A percentile compares a stretch with the other conserved stretches of the same genome.
Evolutionary conservation across 2,329 filamentous ascomycete genomes (phyloP).

Genomic region (Alternaria consortialis): DNA sequence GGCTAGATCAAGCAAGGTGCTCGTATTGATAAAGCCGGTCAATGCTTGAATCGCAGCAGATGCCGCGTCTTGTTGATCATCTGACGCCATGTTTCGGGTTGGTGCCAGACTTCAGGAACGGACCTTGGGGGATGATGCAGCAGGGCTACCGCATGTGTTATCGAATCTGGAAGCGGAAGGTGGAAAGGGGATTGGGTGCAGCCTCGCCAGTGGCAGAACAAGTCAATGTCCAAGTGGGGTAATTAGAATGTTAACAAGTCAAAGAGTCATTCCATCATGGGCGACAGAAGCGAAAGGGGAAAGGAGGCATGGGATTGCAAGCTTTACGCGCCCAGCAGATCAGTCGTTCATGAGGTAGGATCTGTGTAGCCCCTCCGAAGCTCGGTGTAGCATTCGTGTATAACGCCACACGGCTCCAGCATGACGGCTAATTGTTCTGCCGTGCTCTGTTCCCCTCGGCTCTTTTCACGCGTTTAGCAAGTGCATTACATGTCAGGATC

Average conservation of each 20-base stretch:
- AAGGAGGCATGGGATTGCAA: slow-evolving; percentile 3
- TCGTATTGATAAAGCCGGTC: slow-evolving; percentile 44
- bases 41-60: slow-evolving; percentile 38
- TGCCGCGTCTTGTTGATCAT: slow-evolving; percentile 14
- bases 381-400: slow-evolving; percentile 21
- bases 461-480: neutral
- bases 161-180: neutral
- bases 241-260: slow-evolving; percentile 4
- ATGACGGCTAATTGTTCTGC: slow-evolving; percentile 17
- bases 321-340: slow-evolving; percentile 2
- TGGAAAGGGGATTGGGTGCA: neutral
- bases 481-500: neutral
- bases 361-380: slow-evolving; percentile 26
- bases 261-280: slow-evolving; percentile 13
- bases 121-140: slow-evolving; percentile 5
- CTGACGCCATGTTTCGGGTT: slow-evolving; percentile 28
- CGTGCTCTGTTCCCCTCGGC: slow-evolving; percentile 6
- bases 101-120: slow-evolving; percentile 9
- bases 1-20: slow-evolving; percentile 46
- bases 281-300: neutral
- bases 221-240: slow-evolving; percentile 3
- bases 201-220: slow-evolving; percentile 3
- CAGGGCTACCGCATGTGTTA: slow-evolving; percentile 15
- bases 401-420: slow-evolving; percentile 13
- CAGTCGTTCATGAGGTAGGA: slow-evolving; percentile 17